Base-by-base conservation (phyloP, 768 basidiomycete genomes). In the Crassisporium funariophilum region DNA sequence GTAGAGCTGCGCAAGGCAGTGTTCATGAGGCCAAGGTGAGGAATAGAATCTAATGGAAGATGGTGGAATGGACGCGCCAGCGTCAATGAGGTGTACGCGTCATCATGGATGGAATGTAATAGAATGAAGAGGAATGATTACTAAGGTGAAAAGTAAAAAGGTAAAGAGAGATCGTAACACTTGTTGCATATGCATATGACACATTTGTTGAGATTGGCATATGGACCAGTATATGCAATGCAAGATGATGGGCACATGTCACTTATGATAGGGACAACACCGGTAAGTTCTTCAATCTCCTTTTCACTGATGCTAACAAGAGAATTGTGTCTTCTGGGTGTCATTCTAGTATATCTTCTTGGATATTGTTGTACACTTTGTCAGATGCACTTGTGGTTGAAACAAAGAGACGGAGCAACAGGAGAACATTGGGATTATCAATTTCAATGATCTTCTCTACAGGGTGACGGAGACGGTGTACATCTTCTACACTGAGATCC, bases 221-320 rank as follows among this genome's bases (percentile, higher is more conserved):
- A 67, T 0, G 66, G 56, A 4, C 56, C 63, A 4, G 58, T 61
- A 65, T 57, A 70, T 11, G 59, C 66, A 31, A 63, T 42, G 43
- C 69, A 72, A 0, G 60, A 56, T 5, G 74, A 61, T 0, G 57
- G 46, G 39, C 76, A 79, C 75, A 78, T 79, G 47, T 79, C 68
- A 13, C 63, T 37, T 0, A 55, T 35, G 4, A 78, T 49, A 0
- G 67, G 35, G 5, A 58, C 35, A 3, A 80, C 50, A 1, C 74
- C 69, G 12, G 60, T 73, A 9, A 72, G 36, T 5, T 61, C 16
- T 8, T 50, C 44, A 6, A 72, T 47, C 2, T 38, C 35, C 7
- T 56, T 24, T 38, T 68, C 60, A 35, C 69, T 43, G 25, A 40
- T 27, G 68, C 33, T 25, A 53, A 62, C 3, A 63, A 65, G 12